Percentiles rank a stretch among this genome's conserved stretches.
These are phyloP conservation scores for Trametes sanguinea DNA, from an alignment of 768 basidiomycete species.

Conservation along the genomic window DNA sequence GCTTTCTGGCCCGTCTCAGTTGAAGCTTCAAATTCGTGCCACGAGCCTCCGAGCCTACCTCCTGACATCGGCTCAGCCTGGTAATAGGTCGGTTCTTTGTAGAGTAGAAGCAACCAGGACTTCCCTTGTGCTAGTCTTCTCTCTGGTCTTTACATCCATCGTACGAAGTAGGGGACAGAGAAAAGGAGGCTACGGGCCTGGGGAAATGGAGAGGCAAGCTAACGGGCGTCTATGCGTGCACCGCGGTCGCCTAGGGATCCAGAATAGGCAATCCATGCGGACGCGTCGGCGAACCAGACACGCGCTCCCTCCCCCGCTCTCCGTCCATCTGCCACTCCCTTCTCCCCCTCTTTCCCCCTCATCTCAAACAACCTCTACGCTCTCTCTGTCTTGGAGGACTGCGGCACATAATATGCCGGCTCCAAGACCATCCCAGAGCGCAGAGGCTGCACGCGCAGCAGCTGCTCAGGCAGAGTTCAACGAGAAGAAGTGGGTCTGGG, in stretches of 20 bases:
- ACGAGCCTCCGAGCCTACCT: too few species aligned
- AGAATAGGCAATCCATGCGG: slow-evolving; percentile 6
- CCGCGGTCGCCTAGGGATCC: slow-evolving; percentile 3
- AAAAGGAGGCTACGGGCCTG: too few species aligned
- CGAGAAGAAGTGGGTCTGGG: slow-evolving; percentile 99
- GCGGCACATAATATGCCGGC: slow-evolving; percentile 32
- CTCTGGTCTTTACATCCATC: too few species aligned
- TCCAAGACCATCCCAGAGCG: slow-evolving; percentile 41
- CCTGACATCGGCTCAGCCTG: too few species aligned
- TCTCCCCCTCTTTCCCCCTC: slow-evolving; percentile 5
- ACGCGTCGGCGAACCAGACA: slow-evolving; percentile 15
- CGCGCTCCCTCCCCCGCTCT: background rate
- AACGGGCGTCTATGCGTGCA: background rate
- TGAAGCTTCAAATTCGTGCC: too few species aligned
- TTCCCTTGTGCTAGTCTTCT: too few species aligned
- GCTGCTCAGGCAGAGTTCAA: slow-evolving; percentile 95
- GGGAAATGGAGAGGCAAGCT: background rate
- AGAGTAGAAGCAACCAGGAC: too few species aligned
- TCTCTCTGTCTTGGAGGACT: background rate
- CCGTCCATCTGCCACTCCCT: background rate
- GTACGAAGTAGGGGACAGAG: background rate
- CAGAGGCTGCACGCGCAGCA: slow-evolving; percentile 79
- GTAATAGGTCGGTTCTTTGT: too few species aligned
- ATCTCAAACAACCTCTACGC: background rate
- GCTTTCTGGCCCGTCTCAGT: too few species aligned